phyloP scores from a whole-genome alignment of 73 alveolate genomes.

The Blepharisma stoltei region DNA sequence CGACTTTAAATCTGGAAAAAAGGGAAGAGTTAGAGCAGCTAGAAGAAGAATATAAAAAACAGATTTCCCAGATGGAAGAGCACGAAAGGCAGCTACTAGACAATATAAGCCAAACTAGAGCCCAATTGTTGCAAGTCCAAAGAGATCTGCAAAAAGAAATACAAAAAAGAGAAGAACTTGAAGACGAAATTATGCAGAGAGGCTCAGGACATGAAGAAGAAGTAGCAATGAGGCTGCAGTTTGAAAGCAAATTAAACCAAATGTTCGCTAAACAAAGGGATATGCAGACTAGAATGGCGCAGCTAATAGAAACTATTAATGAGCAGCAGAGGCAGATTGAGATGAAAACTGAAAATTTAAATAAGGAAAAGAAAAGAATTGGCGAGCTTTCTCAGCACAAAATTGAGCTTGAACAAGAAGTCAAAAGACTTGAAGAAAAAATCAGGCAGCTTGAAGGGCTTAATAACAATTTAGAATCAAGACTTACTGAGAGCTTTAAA shows the following conservation, averaged over 20 bases:
- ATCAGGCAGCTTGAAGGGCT: background rate
- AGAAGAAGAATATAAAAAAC: constrained; percentile 37
- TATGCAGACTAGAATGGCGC: constrained; percentile 46
- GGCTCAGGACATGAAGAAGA: constrained; percentile 66
- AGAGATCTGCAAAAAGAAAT: constrained; percentile 26
- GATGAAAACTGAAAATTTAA: background rate
- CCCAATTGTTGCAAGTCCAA: background rate
- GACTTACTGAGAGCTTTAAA: background rate
- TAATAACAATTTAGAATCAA: background rate
- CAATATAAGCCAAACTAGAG: background rate
- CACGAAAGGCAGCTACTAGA: constrained; percentile 20
- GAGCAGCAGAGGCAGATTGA: constrained; percentile 23
- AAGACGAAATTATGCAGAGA: constrained; percentile 29
- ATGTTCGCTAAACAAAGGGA: constrained; percentile 30
- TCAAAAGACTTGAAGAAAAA: background rate
- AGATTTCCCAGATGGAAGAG: constrained; percentile 28
- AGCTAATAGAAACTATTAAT: constrained; percentile 43
- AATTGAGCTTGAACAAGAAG: constrained; percentile 26
- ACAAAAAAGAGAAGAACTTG: constrained; percentile 30
- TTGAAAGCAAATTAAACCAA: constrained; percentile 42
- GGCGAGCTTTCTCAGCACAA: constrained; percentile 3
- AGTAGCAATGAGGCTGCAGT: constrained; percentile 53
- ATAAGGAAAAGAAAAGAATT: background rate
- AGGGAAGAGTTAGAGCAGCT: constrained; percentile 44
- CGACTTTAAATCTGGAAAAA: constrained; percentile 48